A percentile compares a stretch with the other conserved stretches of the same genome.
Evolutionary conservation across 148 eudicot species (phyloP).

Genomic region (Polygonum aviculare): DNA sequence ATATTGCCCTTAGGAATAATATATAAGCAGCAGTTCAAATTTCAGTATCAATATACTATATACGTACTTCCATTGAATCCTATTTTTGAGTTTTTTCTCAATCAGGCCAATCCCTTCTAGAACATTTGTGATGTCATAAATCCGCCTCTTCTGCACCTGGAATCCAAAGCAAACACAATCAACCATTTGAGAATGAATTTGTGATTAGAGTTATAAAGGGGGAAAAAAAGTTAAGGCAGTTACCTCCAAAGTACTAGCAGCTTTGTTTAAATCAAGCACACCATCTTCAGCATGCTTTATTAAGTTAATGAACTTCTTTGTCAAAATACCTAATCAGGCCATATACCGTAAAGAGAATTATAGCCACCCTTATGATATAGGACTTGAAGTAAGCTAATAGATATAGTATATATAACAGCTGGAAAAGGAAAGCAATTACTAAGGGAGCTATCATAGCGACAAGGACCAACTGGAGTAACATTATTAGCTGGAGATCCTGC

Average conservation of each 20-base stretch:
- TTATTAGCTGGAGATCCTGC: conserved; percentile 86
- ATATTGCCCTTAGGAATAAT: neutral
- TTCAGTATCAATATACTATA: neutral
- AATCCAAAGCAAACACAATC: conserved; percentile 12
- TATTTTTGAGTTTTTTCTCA: conserved; percentile 90
- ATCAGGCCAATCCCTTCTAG: conserved; percentile 96
- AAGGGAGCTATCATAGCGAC: conserved; percentile 94
- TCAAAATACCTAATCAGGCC: conserved; percentile 59
- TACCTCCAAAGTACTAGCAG: conserved; percentile 92
- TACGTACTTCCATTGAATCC: conserved; percentile 98
- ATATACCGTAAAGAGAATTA: conserved; percentile 27
- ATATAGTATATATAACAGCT: neutral
- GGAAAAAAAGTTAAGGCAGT: conserved; percentile 7
- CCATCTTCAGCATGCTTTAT: conserved; percentile 96
- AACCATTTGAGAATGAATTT: conserved; percentile 11
- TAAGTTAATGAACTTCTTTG: conserved; percentile 83
- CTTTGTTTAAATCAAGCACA: conserved; percentile 88
- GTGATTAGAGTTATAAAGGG: neutral
- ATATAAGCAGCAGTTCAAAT: neutral
- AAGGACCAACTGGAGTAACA: conserved; percentile 73
- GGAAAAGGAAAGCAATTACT: conserved; percentile 29
- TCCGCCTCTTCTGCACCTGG: conserved; percentile 97
- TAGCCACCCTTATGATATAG: conserved; percentile 26
- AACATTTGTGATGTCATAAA: conserved; percentile 96
- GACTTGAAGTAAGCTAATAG: neutral